Evolutionary conservation across 2,329 filamentous ascomycete species (phyloP).

Genomic region (Xylaria sp.): DNA sequence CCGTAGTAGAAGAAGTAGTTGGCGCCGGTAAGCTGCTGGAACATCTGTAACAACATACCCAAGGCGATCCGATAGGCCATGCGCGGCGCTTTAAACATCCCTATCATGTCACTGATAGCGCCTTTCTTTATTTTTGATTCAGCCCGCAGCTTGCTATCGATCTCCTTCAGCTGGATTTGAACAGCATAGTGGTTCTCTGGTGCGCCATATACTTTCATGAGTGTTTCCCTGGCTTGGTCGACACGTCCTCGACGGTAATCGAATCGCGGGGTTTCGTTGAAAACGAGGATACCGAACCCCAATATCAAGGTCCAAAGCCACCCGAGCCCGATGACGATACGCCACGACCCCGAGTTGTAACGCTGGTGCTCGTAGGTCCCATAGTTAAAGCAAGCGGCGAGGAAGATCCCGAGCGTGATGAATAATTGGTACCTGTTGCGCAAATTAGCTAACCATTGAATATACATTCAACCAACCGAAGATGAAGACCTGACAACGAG

Average conservation of each 20-base stretch:
- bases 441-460: no score
- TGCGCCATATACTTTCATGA: slow-evolving; percentile 51
- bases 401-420: slow-evolving; percentile 70
- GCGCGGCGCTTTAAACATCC: slow-evolving; percentile 65
- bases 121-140: slow-evolving; percentile 39
- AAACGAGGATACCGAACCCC: slow-evolving; percentile 51
- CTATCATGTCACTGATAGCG: slow-evolving; percentile 40
- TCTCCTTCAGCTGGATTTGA: slow-evolving; percentile 43
- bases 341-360: slow-evolving; percentile 56
- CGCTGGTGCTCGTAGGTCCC: slow-evolving; percentile 55
- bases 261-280: slow-evolving; percentile 57
- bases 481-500: no score
- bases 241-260: slow-evolving; percentile 51
- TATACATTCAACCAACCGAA: no score
- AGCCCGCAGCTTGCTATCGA: slow-evolving; percentile 54
- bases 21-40: slow-evolving; percentile 70
- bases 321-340: slow-evolving; percentile 59
- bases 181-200: slow-evolving; percentile 27
- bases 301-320: slow-evolving; percentile 54
- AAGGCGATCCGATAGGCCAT: slow-evolving; percentile 66
- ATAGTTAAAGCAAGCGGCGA: slow-evolving; percentile 63
- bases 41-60: slow-evolving; percentile 63
- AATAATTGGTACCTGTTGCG: slow-evolving; percentile 78
- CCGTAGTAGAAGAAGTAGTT: slow-evolving; percentile 71
- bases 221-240: slow-evolving; percentile 50